A percentile compares a stretch with the other conserved stretches of the same genome.
phyloP scores from a whole-genome alignment of 257 asterid genomes.

The Solanum pimpinellifolium region DNA sequence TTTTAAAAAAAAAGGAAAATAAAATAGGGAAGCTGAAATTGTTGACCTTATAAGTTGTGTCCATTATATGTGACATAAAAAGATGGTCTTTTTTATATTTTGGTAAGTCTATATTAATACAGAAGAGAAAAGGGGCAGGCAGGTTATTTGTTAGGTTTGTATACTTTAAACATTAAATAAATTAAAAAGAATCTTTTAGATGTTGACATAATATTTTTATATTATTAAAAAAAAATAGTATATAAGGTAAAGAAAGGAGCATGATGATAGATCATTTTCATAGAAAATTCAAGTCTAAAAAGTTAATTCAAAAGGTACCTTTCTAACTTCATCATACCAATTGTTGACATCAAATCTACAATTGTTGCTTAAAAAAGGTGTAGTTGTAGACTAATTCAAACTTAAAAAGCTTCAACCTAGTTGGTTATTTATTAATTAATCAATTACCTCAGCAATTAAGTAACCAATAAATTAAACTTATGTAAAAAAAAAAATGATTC shows the following conservation, averaged over 20 bases:
- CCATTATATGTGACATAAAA: constrained; percentile 38
- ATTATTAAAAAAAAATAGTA: not conserved
- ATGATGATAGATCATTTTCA: not conserved
- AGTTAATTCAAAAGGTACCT: constrained; percentile 7
- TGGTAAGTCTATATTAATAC: constrained; percentile 25
- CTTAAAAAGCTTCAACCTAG: constrained; percentile 24
- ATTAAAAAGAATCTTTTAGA: constrained; percentile 27
- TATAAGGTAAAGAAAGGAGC: not conserved
- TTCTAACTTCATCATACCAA: constrained; percentile 5
- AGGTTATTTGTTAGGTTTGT: constrained; percentile 49
- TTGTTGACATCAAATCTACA: not conserved
- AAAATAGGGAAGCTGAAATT: constrained; percentile 20
- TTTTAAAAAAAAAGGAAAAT: not conserved
- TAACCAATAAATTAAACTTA: not conserved
- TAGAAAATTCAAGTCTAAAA: not conserved
- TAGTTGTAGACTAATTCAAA: constrained; percentile 18
- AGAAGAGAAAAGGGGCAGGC: constrained; percentile 38
- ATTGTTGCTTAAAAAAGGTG: not conserved
- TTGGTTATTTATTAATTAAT: not conserved
- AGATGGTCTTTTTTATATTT: not conserved
- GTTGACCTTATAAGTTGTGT: constrained; percentile 28
- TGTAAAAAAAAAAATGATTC: not conserved
- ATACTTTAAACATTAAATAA: constrained; percentile 1
- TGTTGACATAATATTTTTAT: constrained; percentile 11
- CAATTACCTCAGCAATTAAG: not conserved